Evolutionary conservation across 768 basidiomycete genomes (phyloP).

Genomic region (Rhodotorula toruloides): DNA sequence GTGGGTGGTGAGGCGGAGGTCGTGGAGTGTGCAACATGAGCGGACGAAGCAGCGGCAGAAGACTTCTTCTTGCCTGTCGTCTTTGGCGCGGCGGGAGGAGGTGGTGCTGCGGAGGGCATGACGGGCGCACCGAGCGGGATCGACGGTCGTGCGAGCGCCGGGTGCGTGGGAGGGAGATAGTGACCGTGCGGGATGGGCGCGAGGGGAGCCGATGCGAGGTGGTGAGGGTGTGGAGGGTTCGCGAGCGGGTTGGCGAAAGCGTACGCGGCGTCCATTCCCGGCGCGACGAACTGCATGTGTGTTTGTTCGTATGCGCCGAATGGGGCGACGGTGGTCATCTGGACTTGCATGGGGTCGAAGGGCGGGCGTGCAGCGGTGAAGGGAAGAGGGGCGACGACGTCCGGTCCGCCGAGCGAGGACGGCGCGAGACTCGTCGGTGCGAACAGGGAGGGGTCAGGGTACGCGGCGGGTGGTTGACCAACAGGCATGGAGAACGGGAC

Average conservation of each 20-base stretch:
- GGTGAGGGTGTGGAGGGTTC: no score
- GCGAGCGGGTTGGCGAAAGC: no score
- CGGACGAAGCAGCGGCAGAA: neutral
- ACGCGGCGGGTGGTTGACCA: neutral
- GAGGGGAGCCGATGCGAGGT: no score
- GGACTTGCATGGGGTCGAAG: neutral
- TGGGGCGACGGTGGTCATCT: neutral
- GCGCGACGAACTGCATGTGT: no score
- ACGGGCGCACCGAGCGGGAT: no score
- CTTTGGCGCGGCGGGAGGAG: neutral
- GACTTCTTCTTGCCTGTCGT: neutral
- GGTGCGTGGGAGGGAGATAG: no score
- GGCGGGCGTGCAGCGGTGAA: neutral
- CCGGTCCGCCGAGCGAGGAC: neutral
- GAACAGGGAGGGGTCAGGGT: conserved; percentile 3
- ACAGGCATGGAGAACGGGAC: conserved; percentile 4
- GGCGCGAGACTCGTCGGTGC: conserved; percentile 8
- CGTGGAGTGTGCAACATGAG: no score
- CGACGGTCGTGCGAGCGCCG: conserved; percentile 1
- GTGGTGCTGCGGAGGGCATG: neutral
- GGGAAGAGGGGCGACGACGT: neutral
- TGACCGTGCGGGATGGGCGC: no score
- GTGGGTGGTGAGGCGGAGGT: no score
- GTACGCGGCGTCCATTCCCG: no score
- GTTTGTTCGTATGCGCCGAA: neutral